These are phyloP conservation scores for Dalbergia oliveri DNA, from an alignment of 306 rosid genomes.

Conservation along the genomic window DNA sequence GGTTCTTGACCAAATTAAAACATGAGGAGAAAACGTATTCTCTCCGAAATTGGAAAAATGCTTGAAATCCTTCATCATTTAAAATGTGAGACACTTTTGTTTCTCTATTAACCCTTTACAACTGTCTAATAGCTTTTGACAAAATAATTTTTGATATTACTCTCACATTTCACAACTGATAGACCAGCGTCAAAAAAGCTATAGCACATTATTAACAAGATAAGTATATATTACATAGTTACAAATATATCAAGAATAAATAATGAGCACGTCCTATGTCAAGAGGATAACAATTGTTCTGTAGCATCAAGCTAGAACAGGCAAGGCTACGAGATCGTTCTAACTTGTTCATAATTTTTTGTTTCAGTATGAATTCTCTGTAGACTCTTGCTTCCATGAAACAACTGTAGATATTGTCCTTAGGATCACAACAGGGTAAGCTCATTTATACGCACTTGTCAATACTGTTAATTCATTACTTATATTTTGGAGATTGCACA, in stretches of 20 bases:
- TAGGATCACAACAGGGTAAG: constrained; percentile 78
- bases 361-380: constrained; percentile 59
- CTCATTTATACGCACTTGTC: constrained; percentile 23
- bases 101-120: no score
- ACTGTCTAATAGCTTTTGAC: no score
- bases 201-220: no score
- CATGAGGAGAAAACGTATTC: no score
- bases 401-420: constrained; percentile 53
- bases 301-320: neutral
- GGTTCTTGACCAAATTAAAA: no score
- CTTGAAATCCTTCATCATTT: no score
- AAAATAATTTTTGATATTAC: no score
- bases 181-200: no score
- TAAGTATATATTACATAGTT: no score
- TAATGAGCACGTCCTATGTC: neutral
- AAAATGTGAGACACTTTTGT: no score
- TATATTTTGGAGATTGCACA: neutral
- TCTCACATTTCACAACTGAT: no score
- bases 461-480: neutral
- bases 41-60: no score
- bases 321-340: neutral
- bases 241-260: neutral
- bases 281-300: neutral
- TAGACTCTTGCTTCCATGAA: constrained; percentile 67
- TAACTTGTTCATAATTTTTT: constrained; percentile 25